Base-by-base conservation (phyloP, 2,329 filamentous ascomycete species). In the Hawksworthiomyces lignivorus region DNA sequence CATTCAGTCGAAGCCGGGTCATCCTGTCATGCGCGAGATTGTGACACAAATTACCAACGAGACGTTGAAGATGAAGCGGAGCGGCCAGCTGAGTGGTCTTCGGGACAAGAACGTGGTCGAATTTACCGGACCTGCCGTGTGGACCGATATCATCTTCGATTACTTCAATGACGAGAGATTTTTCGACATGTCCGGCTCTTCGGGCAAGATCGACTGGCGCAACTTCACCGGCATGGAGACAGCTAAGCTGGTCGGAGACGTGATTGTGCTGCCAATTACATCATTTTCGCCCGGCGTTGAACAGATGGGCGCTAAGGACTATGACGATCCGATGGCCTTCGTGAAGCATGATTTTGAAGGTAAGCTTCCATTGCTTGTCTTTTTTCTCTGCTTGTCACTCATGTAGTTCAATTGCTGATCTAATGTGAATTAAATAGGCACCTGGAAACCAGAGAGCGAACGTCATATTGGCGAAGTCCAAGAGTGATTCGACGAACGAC, bases 321-420 rank as follows among this genome's bases (percentile, higher is more conserved):
- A 81, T 31, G 87, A 96, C 52, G 84, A 97, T 59, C 87, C 88
- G 1, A 90, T 95, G 87, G 92, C 92, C 2, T 97, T 94, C 69
- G 92, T 98, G 47, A 89, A 92, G 66, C 92, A 98, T 65, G 82
- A 88, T 42, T 98, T 98, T 61, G 87, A 94, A 70, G 92, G 90
- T 94, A 68, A 52, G 73, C 61, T 17, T 15, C 10, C 12, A n/a
- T 21, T 30, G 21, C 18, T 38, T 32, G 15, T 30, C 12, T 14
- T 6, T 20, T 18, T 26, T 28, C 22, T 28, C 24, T 43, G 18
- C 30, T 50, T 59, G 39, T 37, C 9, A 37, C 21, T 14, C n/a
- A n/a, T n/a, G n/a, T n/a, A n/a, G n/a, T n/a, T n/a, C n/a, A n/a
- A n/a, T n/a, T n/a, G n/a, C n/a, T n/a, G n/a, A n/a, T 7, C 14